Percentiles rank a stretch among this genome's conserved stretches.
phyloP scores from a whole-genome alignment of 1,284 basidiomycete species.

The Macrocystidia cucumis region DNA sequence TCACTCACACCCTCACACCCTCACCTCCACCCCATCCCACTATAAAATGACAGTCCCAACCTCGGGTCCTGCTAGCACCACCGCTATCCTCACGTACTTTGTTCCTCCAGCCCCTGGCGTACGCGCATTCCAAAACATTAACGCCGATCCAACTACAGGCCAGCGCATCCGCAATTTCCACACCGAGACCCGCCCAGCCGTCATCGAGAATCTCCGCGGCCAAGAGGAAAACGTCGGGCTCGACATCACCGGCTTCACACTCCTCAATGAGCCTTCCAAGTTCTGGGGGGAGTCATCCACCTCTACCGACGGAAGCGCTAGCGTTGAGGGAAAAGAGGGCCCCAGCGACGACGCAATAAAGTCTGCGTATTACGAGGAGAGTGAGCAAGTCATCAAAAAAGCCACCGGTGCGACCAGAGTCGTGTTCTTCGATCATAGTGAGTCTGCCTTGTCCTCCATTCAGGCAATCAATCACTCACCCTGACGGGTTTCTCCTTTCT shows the following conservation, averaged over 20 bases:
- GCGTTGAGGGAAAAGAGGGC: conserved; percentile 36
- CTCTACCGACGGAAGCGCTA: conserved; percentile 36
- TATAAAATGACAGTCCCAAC: too few species aligned
- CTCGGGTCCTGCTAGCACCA: conserved; percentile 12
- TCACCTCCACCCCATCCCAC: too few species aligned
- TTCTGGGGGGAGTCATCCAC: too few species aligned
- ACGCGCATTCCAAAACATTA: conserved; percentile 20
- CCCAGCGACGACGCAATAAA: conserved; percentile 33
- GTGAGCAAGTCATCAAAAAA: conserved; percentile 48
- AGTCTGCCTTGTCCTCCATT: conserved; percentile 15
- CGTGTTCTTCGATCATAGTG: conserved; percentile 60
- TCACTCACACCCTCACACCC: too few species aligned
- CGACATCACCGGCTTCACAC: conserved; percentile 52
- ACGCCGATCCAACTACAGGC: conserved; percentile 18
- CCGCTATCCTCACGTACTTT: conserved; percentile 16
- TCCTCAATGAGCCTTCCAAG: conserved; percentile 29
- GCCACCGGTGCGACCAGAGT: conserved; percentile 52
- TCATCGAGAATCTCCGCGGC: conserved; percentile 51
- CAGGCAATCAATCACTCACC: neutral
- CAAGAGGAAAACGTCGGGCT: conserved; percentile 38
- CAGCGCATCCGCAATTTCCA: conserved; percentile 17
- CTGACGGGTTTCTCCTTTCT: neutral
- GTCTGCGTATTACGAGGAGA: conserved; percentile 52
- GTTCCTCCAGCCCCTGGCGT: conserved; percentile 18
- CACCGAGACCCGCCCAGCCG: conserved; percentile 19